A percentile compares a stretch with the other conserved stretches of the same genome.
phyloP scores from a whole-genome alignment of 208 protist species.

The Acanthamoeba sp. region DNA sequence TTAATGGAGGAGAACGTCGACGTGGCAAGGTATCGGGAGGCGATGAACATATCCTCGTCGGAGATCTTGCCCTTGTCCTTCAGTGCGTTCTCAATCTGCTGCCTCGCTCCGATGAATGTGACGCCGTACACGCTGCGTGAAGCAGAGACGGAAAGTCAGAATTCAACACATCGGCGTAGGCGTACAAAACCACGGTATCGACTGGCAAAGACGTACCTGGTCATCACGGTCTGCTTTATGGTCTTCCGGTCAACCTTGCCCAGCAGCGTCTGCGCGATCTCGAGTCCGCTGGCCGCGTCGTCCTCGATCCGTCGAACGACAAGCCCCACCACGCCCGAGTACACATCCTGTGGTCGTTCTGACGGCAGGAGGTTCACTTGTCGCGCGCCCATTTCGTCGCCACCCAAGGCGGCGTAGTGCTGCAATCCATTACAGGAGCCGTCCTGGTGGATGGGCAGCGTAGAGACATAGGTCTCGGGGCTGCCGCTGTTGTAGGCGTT shows the following conservation, averaged over 20 bases:
- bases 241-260: conserved; percentile 97
- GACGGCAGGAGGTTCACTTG: conserved; percentile 97
- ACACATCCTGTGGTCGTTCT: conserved; percentile 96
- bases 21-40: conserved; percentile 80
- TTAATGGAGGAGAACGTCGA: conserved; percentile 84
- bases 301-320: conserved; percentile 93
- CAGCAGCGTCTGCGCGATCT: conserved; percentile 92
- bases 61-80: conserved; percentile 64
- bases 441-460: conserved; percentile 97
- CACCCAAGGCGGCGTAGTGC: conserved; percentile 98
- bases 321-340: conserved; percentile 92
- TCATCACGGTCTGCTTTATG: conserved; percentile 99
- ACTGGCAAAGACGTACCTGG: conserved; percentile 86
- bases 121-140: conserved; percentile 92
- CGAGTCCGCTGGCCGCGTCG: conserved; percentile 92
- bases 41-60: conserved; percentile 66
- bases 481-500: conserved; percentile 93
- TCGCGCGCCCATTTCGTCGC: conserved; percentile 96
- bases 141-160: not conserved
- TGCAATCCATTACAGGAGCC: conserved; percentile 98
- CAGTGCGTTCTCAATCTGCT: conserved; percentile 94
- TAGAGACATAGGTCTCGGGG: conserved; percentile 92
- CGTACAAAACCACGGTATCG: not conserved
- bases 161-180: not conserved
- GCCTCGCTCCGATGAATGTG: conserved; percentile 96